These are phyloP conservation scores for Lachancea lanzarotensis DNA, from an alignment of 805 yeast genomes.

Conservation along the genomic window DNA sequence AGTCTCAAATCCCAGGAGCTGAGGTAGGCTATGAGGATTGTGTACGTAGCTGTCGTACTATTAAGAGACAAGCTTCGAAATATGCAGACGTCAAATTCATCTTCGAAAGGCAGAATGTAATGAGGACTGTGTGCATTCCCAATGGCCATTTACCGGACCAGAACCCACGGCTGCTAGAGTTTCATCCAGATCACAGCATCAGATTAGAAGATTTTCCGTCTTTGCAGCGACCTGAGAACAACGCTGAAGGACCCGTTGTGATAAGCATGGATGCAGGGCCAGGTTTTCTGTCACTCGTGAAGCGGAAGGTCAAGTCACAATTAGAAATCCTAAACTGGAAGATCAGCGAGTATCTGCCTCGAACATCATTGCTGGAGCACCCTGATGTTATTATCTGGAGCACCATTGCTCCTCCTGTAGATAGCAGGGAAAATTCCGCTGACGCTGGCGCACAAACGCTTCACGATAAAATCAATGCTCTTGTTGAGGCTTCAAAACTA, in stretches of 20 bases:
- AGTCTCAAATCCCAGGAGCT: background rate
- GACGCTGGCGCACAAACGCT: slow-evolving; percentile 1
- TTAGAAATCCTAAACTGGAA: slow-evolving; percentile 2
- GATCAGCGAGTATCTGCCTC: slow-evolving; percentile 1
- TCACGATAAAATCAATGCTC: background rate
- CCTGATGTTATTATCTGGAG: slow-evolving; percentile 6
- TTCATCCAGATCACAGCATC: slow-evolving; percentile 16
- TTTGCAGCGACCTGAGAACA: slow-evolving; percentile 1
- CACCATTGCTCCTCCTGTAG: background rate
- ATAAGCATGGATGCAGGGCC: background rate
- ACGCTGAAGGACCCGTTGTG: background rate
- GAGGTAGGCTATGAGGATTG: slow-evolving; percentile 10
- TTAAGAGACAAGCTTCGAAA: slow-evolving; percentile 18
- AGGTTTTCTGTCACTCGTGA: background rate
- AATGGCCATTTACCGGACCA: background rate
- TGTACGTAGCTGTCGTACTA: slow-evolving; percentile 20
- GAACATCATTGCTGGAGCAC: background rate
- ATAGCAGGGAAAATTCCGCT: background rate
- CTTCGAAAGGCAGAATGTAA: slow-evolving; percentile 23
- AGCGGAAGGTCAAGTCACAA: background rate
- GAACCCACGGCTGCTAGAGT: slow-evolving; percentile 14
- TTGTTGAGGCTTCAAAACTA: slow-evolving; percentile 5
- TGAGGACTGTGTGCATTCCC: slow-evolving; percentile 17
- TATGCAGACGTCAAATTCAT: slow-evolving; percentile 29
- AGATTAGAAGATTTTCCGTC: slow-evolving; percentile 18